Evolutionary conservation across 129 eudicot genomes (phyloP), one percentile per base, ranked within the genome.

Genomic region (Logfia minima): DNA sequence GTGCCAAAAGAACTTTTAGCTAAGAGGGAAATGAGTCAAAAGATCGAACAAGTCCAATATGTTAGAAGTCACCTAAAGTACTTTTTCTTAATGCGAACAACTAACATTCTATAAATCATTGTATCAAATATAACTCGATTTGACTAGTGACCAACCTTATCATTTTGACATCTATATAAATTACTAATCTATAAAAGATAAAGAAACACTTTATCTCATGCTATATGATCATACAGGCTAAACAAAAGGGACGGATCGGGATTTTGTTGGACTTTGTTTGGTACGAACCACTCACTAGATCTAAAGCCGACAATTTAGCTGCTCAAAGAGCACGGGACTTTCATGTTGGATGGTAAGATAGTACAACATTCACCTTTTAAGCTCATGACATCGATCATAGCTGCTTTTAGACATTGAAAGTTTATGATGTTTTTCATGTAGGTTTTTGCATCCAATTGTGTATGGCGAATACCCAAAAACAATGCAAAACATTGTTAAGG

Each of bases 291-390:
- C 91, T 84, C 7, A 90, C 96, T 29, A 84, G 83, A 71, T 84
- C 88, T 35, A 90, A 87, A 79, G 88, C 84, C 1, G 96, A 90
- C 76, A 75, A 86, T 48, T 52, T 61, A 69, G 98, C 98, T 64
- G 98, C 98, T 75, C 98, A 92, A 83, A 88, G 98, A 76, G 98
- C 98, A 19, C 81, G 93, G 45, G 98, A 92, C 82, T 92, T 92
- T 80, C 98, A 92, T 51, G 14, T 92, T 63, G 98, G 98, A 85
- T 92, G 98, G 98, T 92, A 92, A 70, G 62, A 63, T 32, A 35
- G 18, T 13, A 5, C 0, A 60, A 19, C 10, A 23, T 19, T 16
- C 17, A 21, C 13, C 24, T 26, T 77, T 13, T 18, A 23, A 31
- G 23, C 37, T 59, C 22, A 58, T n/a, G 10, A 19, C 7, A 2